Evolutionary conservation across 495 filamentous ascomycete species (phyloP), one percentile per base, ranked within the genome.

Genomic region (Penicillium alfredii): DNA sequence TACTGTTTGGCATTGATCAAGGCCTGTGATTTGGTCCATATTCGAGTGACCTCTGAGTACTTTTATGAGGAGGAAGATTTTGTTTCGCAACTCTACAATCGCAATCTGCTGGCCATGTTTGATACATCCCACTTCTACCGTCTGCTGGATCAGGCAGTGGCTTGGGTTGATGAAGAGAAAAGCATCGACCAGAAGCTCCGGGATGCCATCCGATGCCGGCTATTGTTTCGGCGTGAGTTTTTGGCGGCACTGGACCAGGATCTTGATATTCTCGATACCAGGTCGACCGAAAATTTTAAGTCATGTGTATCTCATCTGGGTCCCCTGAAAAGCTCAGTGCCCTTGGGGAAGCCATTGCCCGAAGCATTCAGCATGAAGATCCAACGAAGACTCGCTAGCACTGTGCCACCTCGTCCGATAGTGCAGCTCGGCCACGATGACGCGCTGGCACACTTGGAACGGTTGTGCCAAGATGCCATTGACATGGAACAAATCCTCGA

Each of bases 41-140:
- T 74, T 30, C 73, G 74, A 15, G 81, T 97, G 38, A 76, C 73
- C 27, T 63, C 66, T 14, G 86, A 95, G 56, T 81, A 89, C 47
- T 94, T 80, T 47, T 94, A 86, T 54, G 92, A 98, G 74, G 92
- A 98, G 64, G 92, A 98, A 62, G 92, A 98, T 50, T 96, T 97
- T 47, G 84, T 88, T 14, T 86, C 84, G 3, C 87, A 93, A 55
- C 77, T 89, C 0, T 97, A 90, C 56, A 82, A 87, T 44, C 76
- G 89, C 17, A 73, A 71, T 26, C 71, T 99, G 0, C 63, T 97
- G 17, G 74, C 80, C 22, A 58, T 71, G 4, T 69, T 89, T 23
- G 70, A 78, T 19, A 49, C 59, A 4, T 60, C 66, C 4, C 66
- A 74, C 7, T 76, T 90, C 26, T 53, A 73, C 14, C 55, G 64